Base-by-base conservation (phyloP, 2,329 filamentous ascomycete species). In the Colletotrichum chlorophyti region DNA sequence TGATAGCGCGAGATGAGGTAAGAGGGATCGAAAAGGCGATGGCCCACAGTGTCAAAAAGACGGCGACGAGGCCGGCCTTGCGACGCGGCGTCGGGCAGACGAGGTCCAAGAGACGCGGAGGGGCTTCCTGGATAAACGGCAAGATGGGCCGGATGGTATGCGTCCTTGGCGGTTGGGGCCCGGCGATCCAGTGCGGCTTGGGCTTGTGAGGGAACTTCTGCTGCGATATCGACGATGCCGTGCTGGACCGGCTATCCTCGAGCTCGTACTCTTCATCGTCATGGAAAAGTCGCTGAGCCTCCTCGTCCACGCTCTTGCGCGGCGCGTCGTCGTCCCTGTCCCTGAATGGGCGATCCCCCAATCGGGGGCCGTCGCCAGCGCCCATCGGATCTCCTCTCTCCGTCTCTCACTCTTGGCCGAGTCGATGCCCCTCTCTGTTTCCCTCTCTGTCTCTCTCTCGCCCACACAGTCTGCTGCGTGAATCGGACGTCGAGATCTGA, bases 221-320 rank as follows among this genome's bases (percentile, higher is more conserved):
- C 41, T 48, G 23, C 38, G 45, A 38, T 23, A 54, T 11, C n/a
- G 37, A 26, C 19, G 50, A 59, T 21, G 42, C 24, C n/a, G 42
- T 42, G 15, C 55, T 55, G 31, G 53, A 58, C 21, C 17, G 23
- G 55, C 50, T 48, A 29, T 46, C 51, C 15, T 46, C 55, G 11
- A 59, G 55, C 19, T 59, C 55, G 50, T 43, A 59, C 26, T 42
- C 43, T 24, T 59, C 55, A n/a, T 29, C 41, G 24, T 34, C 32
- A 26, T 24, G 41, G 34, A 46, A 35, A 4, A 23, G 34, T 37
- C 1, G 48, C 55, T 43, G 24, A 15, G 55, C 55, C 37, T 54
- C 55, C 17, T 59, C 55, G 31, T 59, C 55, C 8, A 38, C n/a
- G 32, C 47, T 52, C 11, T 42, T 31, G 3, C 35, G 29, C 19